phyloP scores from a whole-genome alignment of 2,329 filamentous ascomycete genomes.

The Scleromitrula shiraiana region DNA sequence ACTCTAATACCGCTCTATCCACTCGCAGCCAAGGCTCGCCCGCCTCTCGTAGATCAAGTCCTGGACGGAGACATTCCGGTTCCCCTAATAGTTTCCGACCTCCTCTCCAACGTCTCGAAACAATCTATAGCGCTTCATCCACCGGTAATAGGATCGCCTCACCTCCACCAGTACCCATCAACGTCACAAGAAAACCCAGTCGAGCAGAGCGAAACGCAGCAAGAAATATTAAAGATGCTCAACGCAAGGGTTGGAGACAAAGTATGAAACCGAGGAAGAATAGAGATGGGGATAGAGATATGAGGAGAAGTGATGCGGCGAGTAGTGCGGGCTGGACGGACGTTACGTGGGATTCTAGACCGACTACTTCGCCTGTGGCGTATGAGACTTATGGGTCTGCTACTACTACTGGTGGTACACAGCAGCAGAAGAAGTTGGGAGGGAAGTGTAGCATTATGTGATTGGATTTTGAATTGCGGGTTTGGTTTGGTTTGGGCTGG shows the following conservation, averaged over 20 bases:
- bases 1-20: constrained; percentile 10
- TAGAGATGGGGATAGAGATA: constrained; percentile 33
- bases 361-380: constrained; percentile 12
- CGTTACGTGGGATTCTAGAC: constrained; percentile 25
- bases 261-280: constrained; percentile 32
- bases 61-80: constrained; percentile 8
- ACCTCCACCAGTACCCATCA: constrained; percentile 12
- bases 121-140: constrained; percentile 39
- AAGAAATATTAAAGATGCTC: constrained; percentile 55
- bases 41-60: background rate
- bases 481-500: too few relatives aligned
- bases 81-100: constrained; percentile 31
- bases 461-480: too few relatives aligned
- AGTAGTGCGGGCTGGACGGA: constrained; percentile 48
- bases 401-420: too few relatives aligned
- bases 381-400: background rate
- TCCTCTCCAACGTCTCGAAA: constrained; percentile 46
- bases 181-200: constrained; percentile 33
- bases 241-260: constrained; percentile 46
- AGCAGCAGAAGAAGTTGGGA: constrained; percentile 29
- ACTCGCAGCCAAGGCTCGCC: constrained; percentile 10
- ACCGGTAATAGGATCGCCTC: constrained; percentile 12
- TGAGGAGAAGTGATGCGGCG: constrained; percentile 31
- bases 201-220: constrained; percentile 52
- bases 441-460: constrained; percentile 49